A percentile compares a stretch with the other conserved stretches of the same genome.
Conservation (phyloP, 345 rosid species). For the Eucalyptus sp. region DNA sequence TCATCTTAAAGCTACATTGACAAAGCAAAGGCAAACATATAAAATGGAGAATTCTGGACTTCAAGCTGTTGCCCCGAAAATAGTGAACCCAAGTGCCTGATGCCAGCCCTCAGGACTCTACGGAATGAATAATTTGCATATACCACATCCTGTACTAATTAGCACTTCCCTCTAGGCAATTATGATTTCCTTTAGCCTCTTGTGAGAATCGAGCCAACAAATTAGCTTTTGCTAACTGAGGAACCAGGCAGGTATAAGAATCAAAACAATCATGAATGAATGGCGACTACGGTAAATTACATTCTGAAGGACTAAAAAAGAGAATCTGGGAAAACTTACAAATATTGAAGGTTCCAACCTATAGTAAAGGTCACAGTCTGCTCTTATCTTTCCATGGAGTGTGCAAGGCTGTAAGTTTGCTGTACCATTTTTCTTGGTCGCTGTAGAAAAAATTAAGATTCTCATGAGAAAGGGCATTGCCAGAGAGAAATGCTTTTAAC, state of each 20-base stretch:
- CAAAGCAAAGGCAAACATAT: not conserved
- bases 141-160: not conserved
- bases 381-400: slow-evolving; percentile 84
- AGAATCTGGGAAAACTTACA: not conserved
- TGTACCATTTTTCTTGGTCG: slow-evolving; percentile 93
- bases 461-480: not conserved
- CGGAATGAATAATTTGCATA: not conserved
- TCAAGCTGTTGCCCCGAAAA: not conserved
- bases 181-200: not conserved
- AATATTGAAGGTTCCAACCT: slow-evolving; percentile 34
- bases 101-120: not conserved
- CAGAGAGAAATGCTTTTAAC: not conserved
- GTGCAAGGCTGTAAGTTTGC: slow-evolving; percentile 87
- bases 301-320: not conserved
- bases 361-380: slow-evolving; percentile 93
- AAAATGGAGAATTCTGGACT: not conserved
- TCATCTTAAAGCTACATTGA: not conserved
- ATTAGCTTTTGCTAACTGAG: not conserved
- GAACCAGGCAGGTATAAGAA: not conserved
- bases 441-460: slow-evolving; percentile 15
- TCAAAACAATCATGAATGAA: not conserved
- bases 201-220: not conserved
- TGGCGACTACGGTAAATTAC: not conserved
- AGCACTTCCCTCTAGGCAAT: not conserved
- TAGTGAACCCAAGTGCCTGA: not conserved